Conservation (phyloP, 805 yeast genomes). For the Kazachstania kunashirensis region DNA sequence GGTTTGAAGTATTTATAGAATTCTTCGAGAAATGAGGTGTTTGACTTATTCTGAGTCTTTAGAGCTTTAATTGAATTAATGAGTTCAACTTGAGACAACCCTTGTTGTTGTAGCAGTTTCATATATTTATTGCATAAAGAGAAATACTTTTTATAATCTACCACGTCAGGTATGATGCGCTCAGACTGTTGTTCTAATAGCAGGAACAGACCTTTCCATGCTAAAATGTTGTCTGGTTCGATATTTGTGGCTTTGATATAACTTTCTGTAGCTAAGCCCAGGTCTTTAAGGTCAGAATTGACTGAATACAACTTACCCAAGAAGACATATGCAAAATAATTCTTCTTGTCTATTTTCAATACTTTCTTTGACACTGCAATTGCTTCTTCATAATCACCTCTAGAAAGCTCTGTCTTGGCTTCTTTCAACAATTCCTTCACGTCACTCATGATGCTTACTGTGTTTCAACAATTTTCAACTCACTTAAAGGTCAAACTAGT, state of each 20-base stretch:
- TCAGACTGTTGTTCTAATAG: conserved; percentile 29
- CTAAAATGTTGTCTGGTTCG: conserved; percentile 44
- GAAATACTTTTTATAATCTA: conserved; percentile 35
- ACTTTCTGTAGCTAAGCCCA: conserved; percentile 16
- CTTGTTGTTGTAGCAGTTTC: conserved; percentile 33
- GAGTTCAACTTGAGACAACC: conserved; percentile 40
- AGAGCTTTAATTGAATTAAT: conserved; percentile 40
- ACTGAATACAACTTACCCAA: conserved; percentile 60
- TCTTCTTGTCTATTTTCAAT: conserved; percentile 43
- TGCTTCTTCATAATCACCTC: conserved; percentile 53
- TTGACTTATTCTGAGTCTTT: conserved; percentile 31
- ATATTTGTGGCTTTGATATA: conserved; percentile 43
- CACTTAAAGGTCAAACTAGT: too few species aligned
- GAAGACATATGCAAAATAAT: conserved; percentile 60
- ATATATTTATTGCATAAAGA: conserved; percentile 37
- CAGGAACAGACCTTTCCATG: conserved; percentile 75
- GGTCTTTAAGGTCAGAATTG: conserved; percentile 7
- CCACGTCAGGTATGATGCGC: conserved; percentile 29
- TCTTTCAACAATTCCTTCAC: conserved; percentile 35
- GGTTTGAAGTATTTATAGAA: conserved; percentile 48
- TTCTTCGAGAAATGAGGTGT: conserved; percentile 31
- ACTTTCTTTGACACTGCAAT: conserved; percentile 47
- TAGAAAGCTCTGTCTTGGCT: conserved; percentile 43
- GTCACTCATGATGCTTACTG: conserved; percentile 26
- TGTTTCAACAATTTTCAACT: too few species aligned